These are phyloP conservation scores for Aspergillus piperis DNA, from an alignment of 2,329 filamentous ascomycete species.

Conservation along the genomic window DNA sequence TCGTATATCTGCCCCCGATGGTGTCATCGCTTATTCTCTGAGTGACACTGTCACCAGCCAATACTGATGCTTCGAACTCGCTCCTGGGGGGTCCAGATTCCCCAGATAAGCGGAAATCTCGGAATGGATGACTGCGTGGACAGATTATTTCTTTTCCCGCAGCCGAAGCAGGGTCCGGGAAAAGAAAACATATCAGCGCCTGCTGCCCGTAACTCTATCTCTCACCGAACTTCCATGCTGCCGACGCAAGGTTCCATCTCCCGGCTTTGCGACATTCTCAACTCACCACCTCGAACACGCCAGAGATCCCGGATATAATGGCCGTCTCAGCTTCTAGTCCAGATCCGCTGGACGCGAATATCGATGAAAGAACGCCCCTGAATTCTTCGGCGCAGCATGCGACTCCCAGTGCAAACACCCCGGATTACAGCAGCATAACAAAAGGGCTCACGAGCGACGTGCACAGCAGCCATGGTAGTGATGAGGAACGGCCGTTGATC, in stretches of 20 bases:
- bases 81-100: not conserved
- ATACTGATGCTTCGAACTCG: not conserved
- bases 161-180: not conserved
- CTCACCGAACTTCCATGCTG: not conserved
- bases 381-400: not conserved
- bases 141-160: not conserved
- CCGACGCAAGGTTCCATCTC: not conserved
- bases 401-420: not conserved
- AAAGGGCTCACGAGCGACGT: not conserved
- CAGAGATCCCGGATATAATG: not conserved
- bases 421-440: slow-evolving; percentile 7
- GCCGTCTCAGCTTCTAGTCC: not conserved
- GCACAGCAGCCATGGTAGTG: not conserved
- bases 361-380: slow-evolving; percentile 4
- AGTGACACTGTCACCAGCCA: not conserved
- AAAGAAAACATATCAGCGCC: not conserved
- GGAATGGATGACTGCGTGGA: not conserved
- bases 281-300: not conserved
- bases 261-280: not conserved
- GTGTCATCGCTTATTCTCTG: slow-evolving; percentile 6
- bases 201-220: not conserved
- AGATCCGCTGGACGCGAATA: not conserved
- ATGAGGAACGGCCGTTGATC: slow-evolving; percentile 8
- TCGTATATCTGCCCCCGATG: not conserved
- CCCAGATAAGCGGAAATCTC: not conserved